Conservation (phyloP, 1,139 yeast genomes). For the Pneumocystis jirovecii region DNA sequence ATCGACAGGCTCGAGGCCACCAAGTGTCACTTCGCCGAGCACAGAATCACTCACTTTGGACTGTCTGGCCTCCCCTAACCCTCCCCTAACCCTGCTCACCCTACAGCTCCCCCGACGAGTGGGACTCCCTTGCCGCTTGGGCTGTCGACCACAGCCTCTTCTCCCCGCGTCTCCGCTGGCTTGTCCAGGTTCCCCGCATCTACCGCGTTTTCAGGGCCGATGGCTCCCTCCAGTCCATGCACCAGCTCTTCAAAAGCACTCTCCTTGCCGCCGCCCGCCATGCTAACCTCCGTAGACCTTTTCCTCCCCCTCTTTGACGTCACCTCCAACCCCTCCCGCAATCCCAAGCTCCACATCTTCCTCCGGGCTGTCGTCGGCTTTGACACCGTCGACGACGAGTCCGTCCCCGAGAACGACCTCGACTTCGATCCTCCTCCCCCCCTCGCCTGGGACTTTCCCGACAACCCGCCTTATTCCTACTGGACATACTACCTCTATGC, state of each 20-base stretch:
- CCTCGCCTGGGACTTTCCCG: conserved; percentile 54
- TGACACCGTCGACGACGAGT: conserved; percentile 96
- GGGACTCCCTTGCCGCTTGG: conserved; percentile 95
- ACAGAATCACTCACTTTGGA: conserved; percentile 88
- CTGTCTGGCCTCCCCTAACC: conserved; percentile 33
- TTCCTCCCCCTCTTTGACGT: conserved; percentile 85
- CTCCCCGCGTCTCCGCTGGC: conserved; percentile 93
- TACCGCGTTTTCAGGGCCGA: conserved; percentile 76
- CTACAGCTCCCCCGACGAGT: conserved; percentile 35
- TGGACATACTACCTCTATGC: conserved; percentile 80
- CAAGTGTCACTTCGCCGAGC: conserved; percentile 93
- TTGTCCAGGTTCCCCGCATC: conserved; percentile 84
- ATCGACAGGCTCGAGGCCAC: conserved; percentile 81
- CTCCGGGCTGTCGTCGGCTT: conserved; percentile 91
- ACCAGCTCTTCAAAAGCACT: conserved; percentile 72
- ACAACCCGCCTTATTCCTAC: conserved; percentile 95
- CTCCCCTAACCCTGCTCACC: background rate
- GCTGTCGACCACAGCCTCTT: conserved; percentile 80
- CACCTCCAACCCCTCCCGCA: conserved; percentile 62
- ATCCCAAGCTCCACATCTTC: conserved; percentile 79
- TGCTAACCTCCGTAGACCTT: conserved; percentile 27
- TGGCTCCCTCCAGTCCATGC: conserved; percentile 77
- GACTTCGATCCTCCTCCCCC: conserved; percentile 76
- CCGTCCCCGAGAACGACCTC: conserved; percentile 70
- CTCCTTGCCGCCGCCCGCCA: conserved; percentile 82